Evolutionary conservation across 768 basidiomycete genomes (phyloP).

Genomic region (Tulasnella sp.): DNA sequence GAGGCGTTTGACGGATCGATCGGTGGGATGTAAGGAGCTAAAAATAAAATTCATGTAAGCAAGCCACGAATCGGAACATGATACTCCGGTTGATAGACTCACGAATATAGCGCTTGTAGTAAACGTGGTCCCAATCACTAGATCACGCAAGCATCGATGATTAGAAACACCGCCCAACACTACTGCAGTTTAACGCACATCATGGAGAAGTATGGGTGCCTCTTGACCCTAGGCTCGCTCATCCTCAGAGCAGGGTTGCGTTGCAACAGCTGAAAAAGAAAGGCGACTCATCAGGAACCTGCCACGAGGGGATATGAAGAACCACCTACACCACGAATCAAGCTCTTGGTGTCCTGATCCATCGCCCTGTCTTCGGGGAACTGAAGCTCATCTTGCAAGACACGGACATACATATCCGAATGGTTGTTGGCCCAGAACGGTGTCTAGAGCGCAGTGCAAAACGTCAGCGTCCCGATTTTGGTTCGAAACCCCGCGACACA

Average conservation of each 20-base stretch:
- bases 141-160: slow-evolving; percentile 29
- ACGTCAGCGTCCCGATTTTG: no score
- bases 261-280: slow-evolving; percentile 70
- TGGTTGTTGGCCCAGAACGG: slow-evolving; percentile 92
- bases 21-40: slow-evolving; percentile 89
- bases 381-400: slow-evolving; percentile 81
- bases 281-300: not conserved
- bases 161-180: not conserved
- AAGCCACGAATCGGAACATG: slow-evolving; percentile 27
- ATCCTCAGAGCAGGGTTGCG: slow-evolving; percentile 87
- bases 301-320: not conserved
- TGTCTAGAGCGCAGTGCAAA: slow-evolving; percentile 52
- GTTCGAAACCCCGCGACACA: no score
- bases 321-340: slow-evolving; percentile 81
- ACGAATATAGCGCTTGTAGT: slow-evolving; percentile 92
- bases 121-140: slow-evolving; percentile 92
- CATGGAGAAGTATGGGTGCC: slow-evolving; percentile 92
- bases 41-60: slow-evolving; percentile 20
- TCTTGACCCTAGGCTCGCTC: slow-evolving; percentile 89
- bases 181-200: slow-evolving; percentile 48
- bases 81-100: slow-evolving; percentile 39
- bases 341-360: slow-evolving; percentile 90
- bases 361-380: slow-evolving; percentile 90
- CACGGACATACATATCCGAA: slow-evolving; percentile 90
- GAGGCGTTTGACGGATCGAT: slow-evolving; percentile 87